Evolutionary conservation across 352 stramenopile species (phyloP), one percentile per base, ranked within the genome.

Genomic region (Thraustochytrium sp.): DNA sequence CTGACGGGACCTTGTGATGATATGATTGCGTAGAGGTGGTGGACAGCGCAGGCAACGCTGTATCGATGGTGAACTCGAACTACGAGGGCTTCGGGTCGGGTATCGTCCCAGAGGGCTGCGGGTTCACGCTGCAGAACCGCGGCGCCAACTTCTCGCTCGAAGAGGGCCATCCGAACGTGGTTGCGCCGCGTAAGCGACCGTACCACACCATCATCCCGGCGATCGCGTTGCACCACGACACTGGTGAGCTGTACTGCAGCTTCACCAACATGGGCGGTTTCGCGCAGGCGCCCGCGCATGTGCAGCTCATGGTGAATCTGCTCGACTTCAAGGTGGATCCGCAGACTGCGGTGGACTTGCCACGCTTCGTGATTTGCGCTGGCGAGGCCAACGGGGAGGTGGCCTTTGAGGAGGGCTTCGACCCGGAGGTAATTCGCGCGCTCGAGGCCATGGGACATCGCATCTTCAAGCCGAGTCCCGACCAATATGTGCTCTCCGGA

Each of bases 181-280:
- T 98, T 26, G 94, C 88, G 26, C 92, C 93, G 5, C 85, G 86
- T 42, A 99, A 98, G 85, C 88, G 95, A 40, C 95, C 96, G 2
- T 99, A 98, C 90, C 96, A 99, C 88, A 99, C 96, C 9, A 99
- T 99, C 85, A 98, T 99, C 76, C 96, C 96, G 46, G 94, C 88
- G 40, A 92, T 99, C 62, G 87, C 94, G 26, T 97, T 95, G 29
- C 92, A 95, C 72, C 82, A 86, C 0, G 92, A 91, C 53, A 93
- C 92, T 0, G 88, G 92, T 34, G 90, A 96, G 31, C 85, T 98
- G 13, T 96, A 96, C 86, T 92, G 94, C n/a, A 96, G 90, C 21
- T 93, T 98, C 82, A 92, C 90, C 16, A 55, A 73, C 55, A 95
- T 95, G 91, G 91, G 92, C 44, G 91, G 90, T 49, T 98, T 98